A percentile compares a stretch with the other conserved stretches of the same genome.
These are phyloP conservation scores for Ambrosia artemisiifolia DNA, from an alignment of 129 eudicot species.

Conservation along the genomic window DNA sequence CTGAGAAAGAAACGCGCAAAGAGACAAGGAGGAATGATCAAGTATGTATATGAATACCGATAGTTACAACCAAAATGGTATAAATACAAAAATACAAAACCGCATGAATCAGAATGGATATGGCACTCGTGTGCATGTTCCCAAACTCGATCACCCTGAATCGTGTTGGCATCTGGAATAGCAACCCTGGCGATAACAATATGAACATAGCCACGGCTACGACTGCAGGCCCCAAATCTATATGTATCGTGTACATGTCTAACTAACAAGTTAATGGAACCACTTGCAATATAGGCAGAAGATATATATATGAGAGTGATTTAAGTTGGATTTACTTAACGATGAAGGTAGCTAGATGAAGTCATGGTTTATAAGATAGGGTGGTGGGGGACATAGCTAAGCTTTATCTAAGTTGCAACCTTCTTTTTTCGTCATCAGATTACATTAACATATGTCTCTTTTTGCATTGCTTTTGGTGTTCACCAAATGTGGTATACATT, in stretches of 20 bases:
- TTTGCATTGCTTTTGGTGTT: neutral
- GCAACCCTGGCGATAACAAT: conserved; percentile 70
- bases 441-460: conserved; percentile 21
- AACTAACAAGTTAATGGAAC: neutral
- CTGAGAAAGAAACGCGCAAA: neutral
- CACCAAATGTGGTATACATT: no score
- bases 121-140: conserved; percentile 87
- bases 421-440: conserved; percentile 22
- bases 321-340: conserved; percentile 22
- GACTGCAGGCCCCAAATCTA: conserved; percentile 90
- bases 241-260: conserved; percentile 24
- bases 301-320: conserved; percentile 2
- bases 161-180: conserved; percentile 85
- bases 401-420: conserved; percentile 18
- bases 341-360: conserved; percentile 31
- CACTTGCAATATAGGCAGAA: neutral
- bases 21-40: neutral
- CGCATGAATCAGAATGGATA: conserved; percentile 73
- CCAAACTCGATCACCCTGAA: conserved; percentile 78
- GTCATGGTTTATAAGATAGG: conserved; percentile 10
- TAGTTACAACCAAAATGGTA: conserved; percentile 72
- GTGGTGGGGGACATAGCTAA: conserved; percentile 28
- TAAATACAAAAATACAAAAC: conserved; percentile 63
- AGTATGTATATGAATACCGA: conserved; percentile 77
- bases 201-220: conserved; percentile 88